phyloP scores from a whole-genome alignment of 208 protist genomes.

The Crithidia acanthocephali region DNA sequence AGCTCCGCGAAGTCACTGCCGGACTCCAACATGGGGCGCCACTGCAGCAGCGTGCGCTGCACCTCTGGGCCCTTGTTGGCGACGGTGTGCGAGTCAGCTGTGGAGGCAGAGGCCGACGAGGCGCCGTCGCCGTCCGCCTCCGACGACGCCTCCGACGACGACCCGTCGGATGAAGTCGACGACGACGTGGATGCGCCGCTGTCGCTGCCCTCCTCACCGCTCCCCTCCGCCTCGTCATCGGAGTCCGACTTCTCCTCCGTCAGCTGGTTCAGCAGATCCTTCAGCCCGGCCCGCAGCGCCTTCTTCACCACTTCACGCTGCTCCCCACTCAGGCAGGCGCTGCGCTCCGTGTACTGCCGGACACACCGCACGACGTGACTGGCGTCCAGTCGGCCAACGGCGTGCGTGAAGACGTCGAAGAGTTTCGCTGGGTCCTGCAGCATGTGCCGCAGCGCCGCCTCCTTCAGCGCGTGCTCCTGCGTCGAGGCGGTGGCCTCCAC shows the following conservation, averaged over 20 bases:
- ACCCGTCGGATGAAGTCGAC: neutral
- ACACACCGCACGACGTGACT: constrained; percentile 46
- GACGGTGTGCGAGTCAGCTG: neutral
- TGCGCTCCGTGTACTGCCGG: constrained; percentile 22
- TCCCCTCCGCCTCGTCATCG: constrained; percentile 10
- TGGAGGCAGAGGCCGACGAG: constrained; percentile 1
- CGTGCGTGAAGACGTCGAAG: constrained; percentile 41
- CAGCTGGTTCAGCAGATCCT: constrained; percentile 36
- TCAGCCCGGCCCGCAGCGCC: constrained; percentile 42
- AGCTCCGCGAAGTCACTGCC: constrained; percentile 37
- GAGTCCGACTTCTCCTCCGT: constrained; percentile 19
- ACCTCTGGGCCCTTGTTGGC: constrained; percentile 39
- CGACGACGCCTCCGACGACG: neutral
- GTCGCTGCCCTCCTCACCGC: neutral
- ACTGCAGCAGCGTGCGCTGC: constrained; percentile 36
- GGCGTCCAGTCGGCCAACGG: constrained; percentile 51
- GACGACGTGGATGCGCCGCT: neutral
- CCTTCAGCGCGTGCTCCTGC: constrained; percentile 39
- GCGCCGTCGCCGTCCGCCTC: constrained; percentile 6
- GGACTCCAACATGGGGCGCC: constrained; percentile 42
- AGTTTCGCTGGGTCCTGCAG: constrained; percentile 51
- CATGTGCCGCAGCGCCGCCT: constrained; percentile 49
- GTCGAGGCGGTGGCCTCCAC: constrained; percentile 33
- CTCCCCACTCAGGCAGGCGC: constrained; percentile 20
- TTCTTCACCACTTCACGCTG: constrained; percentile 40